A percentile compares a stretch with the other conserved stretches of the same genome.
phyloP scores from a whole-genome alignment of 2,329 filamentous ascomycete species.

The Curvularia spicifera region DNA sequence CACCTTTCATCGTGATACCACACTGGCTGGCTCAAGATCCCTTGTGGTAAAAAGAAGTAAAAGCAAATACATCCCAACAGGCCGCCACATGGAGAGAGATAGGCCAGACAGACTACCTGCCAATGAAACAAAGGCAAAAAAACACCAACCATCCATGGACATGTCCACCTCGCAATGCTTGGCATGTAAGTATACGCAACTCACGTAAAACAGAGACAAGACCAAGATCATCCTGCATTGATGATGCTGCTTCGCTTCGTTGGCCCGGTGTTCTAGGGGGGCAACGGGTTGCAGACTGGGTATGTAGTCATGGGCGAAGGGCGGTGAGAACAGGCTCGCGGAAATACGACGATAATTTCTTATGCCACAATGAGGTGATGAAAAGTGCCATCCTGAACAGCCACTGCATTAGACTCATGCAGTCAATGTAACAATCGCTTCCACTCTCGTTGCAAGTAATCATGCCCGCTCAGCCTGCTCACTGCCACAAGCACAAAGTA shows the following conservation, averaged over 20 bases:
- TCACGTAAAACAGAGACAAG: too few relatives aligned
- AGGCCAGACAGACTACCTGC: too few relatives aligned
- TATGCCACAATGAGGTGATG: background rate
- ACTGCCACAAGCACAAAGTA: background rate
- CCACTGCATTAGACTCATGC: constrained; percentile 2
- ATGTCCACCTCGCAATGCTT: too few relatives aligned
- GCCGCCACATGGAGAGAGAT: background rate
- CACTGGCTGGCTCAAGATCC: background rate
- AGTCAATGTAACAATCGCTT: background rate
- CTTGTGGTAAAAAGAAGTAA: background rate
- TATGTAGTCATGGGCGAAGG: background rate
- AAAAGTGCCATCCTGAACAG: background rate
- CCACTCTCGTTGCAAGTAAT: background rate
- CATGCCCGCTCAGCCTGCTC: background rate
- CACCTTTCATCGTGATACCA: background rate
- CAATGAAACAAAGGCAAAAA: background rate
- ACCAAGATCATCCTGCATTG: too few relatives aligned
- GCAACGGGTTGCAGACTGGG: too few relatives aligned
- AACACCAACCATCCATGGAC: background rate
- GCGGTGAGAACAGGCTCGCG: background rate
- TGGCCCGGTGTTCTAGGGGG: too few relatives aligned
- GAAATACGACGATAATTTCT: background rate
- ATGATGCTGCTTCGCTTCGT: too few relatives aligned
- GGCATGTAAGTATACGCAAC: too few relatives aligned
- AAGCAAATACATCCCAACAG: background rate